phyloP scores from a whole-genome alignment of 2,329 filamentous ascomycete genomes.

The Cladosporium colombiae region DNA sequence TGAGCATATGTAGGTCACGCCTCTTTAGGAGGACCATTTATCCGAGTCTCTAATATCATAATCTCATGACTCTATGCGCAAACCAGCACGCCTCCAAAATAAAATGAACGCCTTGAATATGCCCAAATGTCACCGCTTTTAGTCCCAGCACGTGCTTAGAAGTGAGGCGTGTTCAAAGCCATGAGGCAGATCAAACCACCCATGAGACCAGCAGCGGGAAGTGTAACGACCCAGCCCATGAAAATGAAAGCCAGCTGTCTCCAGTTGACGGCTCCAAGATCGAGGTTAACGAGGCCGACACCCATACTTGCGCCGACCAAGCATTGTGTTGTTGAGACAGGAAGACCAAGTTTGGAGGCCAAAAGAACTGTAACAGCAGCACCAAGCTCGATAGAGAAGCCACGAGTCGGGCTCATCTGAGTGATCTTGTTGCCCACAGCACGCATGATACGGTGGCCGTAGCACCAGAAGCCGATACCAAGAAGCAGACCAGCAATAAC shows the following conservation, averaged over 20 bases:
- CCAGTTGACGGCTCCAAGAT: constrained; percentile 61
- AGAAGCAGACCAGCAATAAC: constrained; percentile 55
- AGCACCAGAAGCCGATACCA: constrained; percentile 58
- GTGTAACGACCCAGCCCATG: constrained; percentile 60
- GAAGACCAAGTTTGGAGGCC: constrained; percentile 61
- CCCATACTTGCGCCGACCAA: constrained; percentile 63
- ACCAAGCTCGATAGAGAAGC: constrained; percentile 62
- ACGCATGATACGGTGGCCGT: constrained; percentile 62
- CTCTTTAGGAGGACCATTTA: neutral
- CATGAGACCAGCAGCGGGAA: constrained; percentile 58
- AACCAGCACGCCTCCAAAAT: neutral
- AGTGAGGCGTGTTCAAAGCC: constrained; percentile 47
- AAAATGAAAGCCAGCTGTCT: constrained; percentile 62
- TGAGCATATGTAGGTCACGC: neutral
- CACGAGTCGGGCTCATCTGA: constrained; percentile 60
- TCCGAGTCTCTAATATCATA: neutral
- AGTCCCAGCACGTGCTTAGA: neutral
- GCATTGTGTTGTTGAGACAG: constrained; percentile 65
- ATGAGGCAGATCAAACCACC: constrained; percentile 55
- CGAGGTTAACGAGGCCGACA: constrained; percentile 61
- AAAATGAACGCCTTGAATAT: neutral
- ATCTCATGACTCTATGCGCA: neutral
- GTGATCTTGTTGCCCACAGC: constrained; percentile 62
- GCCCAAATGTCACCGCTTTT: neutral
- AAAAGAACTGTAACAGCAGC: constrained; percentile 63